Evolutionary conservation across 768 basidiomycete species (phyloP).

Genomic region (Kockovaella imperatae): DNA sequence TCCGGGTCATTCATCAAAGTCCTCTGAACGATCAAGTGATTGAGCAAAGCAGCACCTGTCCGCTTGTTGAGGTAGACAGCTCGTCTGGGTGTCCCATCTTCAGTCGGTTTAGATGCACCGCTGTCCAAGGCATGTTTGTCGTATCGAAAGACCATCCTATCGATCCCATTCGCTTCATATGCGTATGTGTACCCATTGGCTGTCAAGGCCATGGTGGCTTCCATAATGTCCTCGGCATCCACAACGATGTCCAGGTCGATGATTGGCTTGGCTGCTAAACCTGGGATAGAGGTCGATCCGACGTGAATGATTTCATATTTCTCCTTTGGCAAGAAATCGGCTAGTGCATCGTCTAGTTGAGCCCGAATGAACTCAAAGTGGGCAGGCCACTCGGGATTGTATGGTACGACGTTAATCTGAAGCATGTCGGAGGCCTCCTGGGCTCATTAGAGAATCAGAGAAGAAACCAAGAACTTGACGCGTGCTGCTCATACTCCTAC

Average conservation of each 20-base stretch:
- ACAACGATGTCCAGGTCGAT: conserved; percentile 17
- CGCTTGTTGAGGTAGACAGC: conserved; percentile 5
- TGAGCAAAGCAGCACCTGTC: neutral
- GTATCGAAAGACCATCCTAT: conserved; percentile 6
- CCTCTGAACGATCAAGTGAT: conserved; percentile 3
- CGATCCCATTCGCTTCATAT: conserved; percentile 1
- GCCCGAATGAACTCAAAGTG: too few relatives aligned
- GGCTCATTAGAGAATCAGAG: too few relatives aligned
- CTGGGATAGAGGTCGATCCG: conserved; percentile 9
- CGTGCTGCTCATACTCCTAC: too few relatives aligned
- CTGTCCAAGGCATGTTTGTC: conserved; percentile 7
- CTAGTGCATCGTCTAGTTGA: too few relatives aligned
- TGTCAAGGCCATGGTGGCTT: neutral
- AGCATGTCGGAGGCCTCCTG: too few relatives aligned
- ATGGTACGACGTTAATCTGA: too few relatives aligned
- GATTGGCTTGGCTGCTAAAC: conserved; percentile 12
- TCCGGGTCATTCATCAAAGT: conserved; percentile 4
- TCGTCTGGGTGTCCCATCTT: conserved; percentile 8
- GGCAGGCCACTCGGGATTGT: too few relatives aligned
- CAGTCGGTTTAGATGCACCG: conserved; percentile 10
- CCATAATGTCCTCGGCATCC: neutral
- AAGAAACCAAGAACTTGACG: too few relatives aligned
- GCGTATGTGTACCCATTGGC: conserved; percentile 7
- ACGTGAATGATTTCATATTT: conserved; percentile 14
- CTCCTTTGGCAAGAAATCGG: too few relatives aligned